Percentiles rank a stretch among this genome's conserved stretches.
These are phyloP conservation scores for Ganoderma leucocontextum DNA, from an alignment of 1,284 basidiomycete genomes.

Conservation along the genomic window DNA sequence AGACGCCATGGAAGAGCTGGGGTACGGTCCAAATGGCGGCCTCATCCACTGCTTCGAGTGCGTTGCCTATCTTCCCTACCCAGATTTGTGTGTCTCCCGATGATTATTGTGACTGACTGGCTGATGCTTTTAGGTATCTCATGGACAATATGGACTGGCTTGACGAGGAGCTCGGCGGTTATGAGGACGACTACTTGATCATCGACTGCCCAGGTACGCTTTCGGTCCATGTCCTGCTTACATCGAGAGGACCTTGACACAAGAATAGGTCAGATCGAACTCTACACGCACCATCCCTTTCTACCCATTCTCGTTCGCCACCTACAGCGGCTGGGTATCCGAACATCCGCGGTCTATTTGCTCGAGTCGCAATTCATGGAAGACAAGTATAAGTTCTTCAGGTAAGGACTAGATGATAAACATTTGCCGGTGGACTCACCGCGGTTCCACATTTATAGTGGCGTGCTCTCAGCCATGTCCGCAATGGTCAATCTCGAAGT, in stretches of 20 bases:
- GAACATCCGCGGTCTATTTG: conserved; percentile 88
- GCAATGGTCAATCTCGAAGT: conserved; percentile 99
- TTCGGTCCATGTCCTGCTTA: not conserved
- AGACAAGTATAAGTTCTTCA: conserved; percentile 98
- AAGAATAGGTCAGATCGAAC: conserved; percentile 91
- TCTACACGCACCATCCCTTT: conserved; percentile 98
- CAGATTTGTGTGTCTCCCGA: not conserved
- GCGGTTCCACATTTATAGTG: conserved; percentile 55
- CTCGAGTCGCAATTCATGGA: conserved; percentile 99
- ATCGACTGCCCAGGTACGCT: conserved; percentile 95
- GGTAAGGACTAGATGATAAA: conserved; percentile 48
- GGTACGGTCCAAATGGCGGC: conserved; percentile 97
- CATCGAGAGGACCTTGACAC: conserved; percentile 1
- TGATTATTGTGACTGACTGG: not conserved
- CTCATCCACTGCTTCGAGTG: conserved; percentile 99
- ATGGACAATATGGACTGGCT: conserved; percentile 99
- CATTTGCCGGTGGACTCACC: not conserved
- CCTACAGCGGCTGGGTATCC: conserved; percentile 75
- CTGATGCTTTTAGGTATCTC: conserved; percentile 82
- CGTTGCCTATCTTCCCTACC: conserved; percentile 11
- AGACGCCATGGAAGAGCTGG: conserved; percentile 97
- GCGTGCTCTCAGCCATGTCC: conserved; percentile 98
- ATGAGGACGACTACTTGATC: conserved; percentile 97
- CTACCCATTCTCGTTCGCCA: conserved; percentile 88
- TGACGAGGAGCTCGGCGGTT: conserved; percentile 95